Evolutionary conservation across 345 rosid species (phyloP).

Genomic region (Citrus cavaleriei): DNA sequence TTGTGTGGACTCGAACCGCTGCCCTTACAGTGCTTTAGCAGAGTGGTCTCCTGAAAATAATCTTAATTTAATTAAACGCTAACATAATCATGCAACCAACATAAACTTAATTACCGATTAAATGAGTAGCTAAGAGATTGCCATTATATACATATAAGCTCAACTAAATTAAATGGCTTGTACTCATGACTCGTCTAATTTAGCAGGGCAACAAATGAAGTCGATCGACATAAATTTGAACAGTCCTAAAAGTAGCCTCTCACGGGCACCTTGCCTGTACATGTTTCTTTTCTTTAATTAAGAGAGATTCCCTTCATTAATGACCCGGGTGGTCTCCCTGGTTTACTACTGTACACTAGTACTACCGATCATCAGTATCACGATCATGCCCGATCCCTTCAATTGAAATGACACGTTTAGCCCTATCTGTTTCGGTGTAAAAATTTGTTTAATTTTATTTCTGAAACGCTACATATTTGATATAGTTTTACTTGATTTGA

Average conservation of each 20-base stretch:
- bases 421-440: background rate
- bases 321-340: constrained; percentile 7
- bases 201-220: background rate
- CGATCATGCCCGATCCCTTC: constrained; percentile 3
- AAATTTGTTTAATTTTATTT: too few relatives aligned
- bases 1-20: too few relatives aligned
- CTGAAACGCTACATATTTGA: too few relatives aligned
- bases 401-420: too few relatives aligned
- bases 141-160: background rate
- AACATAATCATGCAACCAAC: too few relatives aligned
- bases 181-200: too few relatives aligned
- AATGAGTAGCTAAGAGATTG: background rate
- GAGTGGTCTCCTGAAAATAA: fast-evolving
- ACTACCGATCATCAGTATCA: constrained; percentile 9
- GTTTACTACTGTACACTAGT: background rate
- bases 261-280: constrained; percentile 10
- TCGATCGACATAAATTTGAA: background rate
- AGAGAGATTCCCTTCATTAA: constrained; percentile 51
- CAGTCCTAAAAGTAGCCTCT: background rate
- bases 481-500: too few relatives aligned
- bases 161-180: background rate
- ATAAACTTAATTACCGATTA: too few relatives aligned
- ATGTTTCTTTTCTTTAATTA: constrained; percentile 10
- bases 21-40: fast-evolving
- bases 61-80: too few relatives aligned